phyloP scores from a whole-genome alignment of 192 early-diverging fungal species.

The Linnemannia elongata region DNA sequence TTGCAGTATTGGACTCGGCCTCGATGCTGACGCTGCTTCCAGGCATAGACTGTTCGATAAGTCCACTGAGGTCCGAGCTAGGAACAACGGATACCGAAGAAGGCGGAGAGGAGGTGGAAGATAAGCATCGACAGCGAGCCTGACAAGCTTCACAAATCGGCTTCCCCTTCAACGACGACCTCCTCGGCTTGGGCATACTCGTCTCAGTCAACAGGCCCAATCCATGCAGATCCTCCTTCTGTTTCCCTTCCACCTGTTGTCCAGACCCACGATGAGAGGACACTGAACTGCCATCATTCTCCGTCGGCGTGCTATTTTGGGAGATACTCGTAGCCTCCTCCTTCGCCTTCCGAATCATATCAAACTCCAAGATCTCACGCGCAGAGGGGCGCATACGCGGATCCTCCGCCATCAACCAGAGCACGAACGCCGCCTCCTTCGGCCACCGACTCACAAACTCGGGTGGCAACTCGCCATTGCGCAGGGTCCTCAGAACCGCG shows the following conservation, averaged over 20 bases:
- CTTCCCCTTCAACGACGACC: background rate
- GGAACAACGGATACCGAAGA: no score
- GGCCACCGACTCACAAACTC: constrained; percentile 77
- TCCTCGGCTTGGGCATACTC: background rate
- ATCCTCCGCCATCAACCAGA: constrained; percentile 86
- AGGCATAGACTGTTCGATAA: background rate
- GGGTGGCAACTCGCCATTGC: constrained; percentile 76
- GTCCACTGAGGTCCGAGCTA: background rate
- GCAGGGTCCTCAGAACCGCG: constrained; percentile 72
- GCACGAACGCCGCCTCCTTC: constrained; percentile 86
- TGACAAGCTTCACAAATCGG: constrained; percentile 31
- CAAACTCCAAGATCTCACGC: constrained; percentile 77
- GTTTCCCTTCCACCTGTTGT: background rate
- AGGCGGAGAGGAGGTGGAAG: no score
- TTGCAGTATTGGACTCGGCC: background rate
- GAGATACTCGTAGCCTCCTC: constrained; percentile 15
- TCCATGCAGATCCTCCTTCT: background rate
- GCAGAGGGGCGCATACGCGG: constrained; percentile 79
- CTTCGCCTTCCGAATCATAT: constrained; percentile 67
- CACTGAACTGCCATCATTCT: background rate
- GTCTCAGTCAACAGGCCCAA: constrained; percentile 3
- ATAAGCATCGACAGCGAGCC: constrained; percentile 18
- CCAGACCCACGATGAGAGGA: background rate
- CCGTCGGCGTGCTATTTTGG: background rate
- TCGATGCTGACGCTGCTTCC: background rate